These are phyloP conservation scores for Murraya koenigii DNA, from an alignment of 345 rosid species.

Conservation along the genomic window DNA sequence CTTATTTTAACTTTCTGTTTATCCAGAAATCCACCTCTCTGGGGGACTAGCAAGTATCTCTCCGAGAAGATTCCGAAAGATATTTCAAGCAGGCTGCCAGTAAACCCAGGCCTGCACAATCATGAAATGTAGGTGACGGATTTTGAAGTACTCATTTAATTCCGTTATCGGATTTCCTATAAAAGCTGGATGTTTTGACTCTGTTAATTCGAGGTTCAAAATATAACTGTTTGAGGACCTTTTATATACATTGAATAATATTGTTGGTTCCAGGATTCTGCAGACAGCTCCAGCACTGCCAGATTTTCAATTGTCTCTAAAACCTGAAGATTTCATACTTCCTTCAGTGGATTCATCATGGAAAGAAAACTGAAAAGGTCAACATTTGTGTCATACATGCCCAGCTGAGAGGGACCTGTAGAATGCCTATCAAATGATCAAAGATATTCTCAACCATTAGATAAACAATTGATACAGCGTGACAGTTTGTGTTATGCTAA, in stretches of 20 bases:
- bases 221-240: not conserved
- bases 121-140: conserved; percentile 25
- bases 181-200: not conserved
- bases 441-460: no score
- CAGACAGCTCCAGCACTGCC: conserved; percentile 34
- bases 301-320: conserved; percentile 34
- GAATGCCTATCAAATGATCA: not conserved
- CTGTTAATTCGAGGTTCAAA: not conserved
- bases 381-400: not conserved
- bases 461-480: not conserved
- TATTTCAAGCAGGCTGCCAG: conserved; percentile 19
- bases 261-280: conserved; percentile 28
- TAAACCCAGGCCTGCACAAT: conserved; percentile 11
- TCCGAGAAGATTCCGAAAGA: conserved; percentile 30
- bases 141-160: not conserved
- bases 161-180: not conserved
- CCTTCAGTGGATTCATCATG: conserved; percentile 32
- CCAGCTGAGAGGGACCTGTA: not conserved
- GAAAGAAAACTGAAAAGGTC: conserved; percentile 14
- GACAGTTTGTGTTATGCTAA: not conserved
- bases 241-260: not conserved
- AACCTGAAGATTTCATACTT: conserved; percentile 43
- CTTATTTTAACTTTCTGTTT: not conserved
- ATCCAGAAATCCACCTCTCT: conserved; percentile 30
- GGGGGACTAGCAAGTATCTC: conserved; percentile 36